Conservation (phyloP, 179 eudicot species). For the Camellia oleifera region DNA sequence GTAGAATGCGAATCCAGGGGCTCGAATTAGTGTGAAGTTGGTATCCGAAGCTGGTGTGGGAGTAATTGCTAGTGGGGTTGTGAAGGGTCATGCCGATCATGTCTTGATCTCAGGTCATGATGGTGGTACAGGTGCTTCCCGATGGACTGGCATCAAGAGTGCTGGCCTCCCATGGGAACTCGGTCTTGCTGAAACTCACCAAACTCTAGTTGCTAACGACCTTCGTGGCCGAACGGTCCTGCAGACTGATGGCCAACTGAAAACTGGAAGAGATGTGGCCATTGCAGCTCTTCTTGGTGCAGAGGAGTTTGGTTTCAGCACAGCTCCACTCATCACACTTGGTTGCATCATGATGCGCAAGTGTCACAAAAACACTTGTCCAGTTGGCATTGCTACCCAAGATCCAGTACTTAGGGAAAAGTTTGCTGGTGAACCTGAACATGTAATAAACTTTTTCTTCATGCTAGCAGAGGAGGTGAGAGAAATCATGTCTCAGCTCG, state of each 20-base stretch:
- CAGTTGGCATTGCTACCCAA: conserved; percentile 98
- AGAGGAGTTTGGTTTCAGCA: conserved; percentile 99
- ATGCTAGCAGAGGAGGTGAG: conserved; percentile 98
- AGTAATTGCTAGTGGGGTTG: conserved; percentile 97
- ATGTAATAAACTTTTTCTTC: conserved; percentile 95
- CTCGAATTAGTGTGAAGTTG: conserved; percentile 93
- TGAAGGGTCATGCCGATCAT: conserved; percentile 97
- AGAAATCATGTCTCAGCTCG: conserved; percentile 96
- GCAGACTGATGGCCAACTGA: conserved; percentile 93
- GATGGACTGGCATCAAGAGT: conserved; percentile 99
- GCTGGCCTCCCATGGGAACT: conserved; percentile 99
- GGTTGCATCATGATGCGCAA: conserved; percentile 99
- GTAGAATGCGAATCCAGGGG: conserved; percentile 90
- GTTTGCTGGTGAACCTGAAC: conserved; percentile 98
- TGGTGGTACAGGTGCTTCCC: conserved; percentile 98
- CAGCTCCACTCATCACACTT: conserved; percentile 95
- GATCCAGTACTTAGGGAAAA: conserved; percentile 96
- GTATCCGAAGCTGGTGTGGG: conserved; percentile 99
- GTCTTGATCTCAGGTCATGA: conserved; percentile 97
- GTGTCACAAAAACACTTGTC: conserved; percentile 98
- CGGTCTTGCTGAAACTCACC: conserved; percentile 99
- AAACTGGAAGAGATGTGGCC: conserved; percentile 98
- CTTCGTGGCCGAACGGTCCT: conserved; percentile 93
- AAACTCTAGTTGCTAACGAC: conserved; percentile 95
- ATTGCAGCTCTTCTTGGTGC: conserved; percentile 99